Evolutionary conservation across 2,329 filamentous ascomycete genomes (phyloP), one percentile per base, ranked within the genome.

Genomic region (Xylariaceae sp.): DNA sequence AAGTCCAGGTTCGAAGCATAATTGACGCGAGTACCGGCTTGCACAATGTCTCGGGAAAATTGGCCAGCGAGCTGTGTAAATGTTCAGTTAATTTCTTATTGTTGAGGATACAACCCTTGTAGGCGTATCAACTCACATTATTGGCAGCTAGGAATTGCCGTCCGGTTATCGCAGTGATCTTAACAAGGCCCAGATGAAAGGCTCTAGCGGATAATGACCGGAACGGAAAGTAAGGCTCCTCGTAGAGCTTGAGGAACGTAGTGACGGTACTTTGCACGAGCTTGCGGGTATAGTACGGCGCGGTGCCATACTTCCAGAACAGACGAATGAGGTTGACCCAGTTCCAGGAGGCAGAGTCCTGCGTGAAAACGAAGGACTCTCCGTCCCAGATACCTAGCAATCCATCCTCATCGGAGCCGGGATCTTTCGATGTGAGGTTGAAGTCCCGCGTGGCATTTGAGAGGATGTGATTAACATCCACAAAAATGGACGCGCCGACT

Each of bases 401-500:
- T 34, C 80, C 80, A 11, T 80, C 81, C 15, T 79, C 76, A 39
- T 80, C 75, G 6, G 75, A 72, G 15, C 78, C 76, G 1, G 73
- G 74, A 8, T 74, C 75, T n/a, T 72, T 75, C 1, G 84, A 75
- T 0, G 77, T 75, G 2, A 99, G 83, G n/a, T 84, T 84, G 70
- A 96, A 92, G 11, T 83, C 80, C 37, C 82, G 75, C 6, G 84
- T 86, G 0, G 92, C 88, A 57, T 89, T 86, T 67, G 87, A 84
- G 45, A 99, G 81, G 68, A 96, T 96, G 45, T 85, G 78, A 70
- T 97, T 99, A 49, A 88, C 83, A 53, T 88, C 73, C 50, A 97
- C 90, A 71, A 97, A 99, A 67, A 97, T 96, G 62, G 88, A 93
- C 9, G 89, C 94, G 13, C 94, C 94, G 0, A 97, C 79, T 73